phyloP scores from a whole-genome alignment of 164 flowering plant species.

The Nelumbo lutea region DNA sequence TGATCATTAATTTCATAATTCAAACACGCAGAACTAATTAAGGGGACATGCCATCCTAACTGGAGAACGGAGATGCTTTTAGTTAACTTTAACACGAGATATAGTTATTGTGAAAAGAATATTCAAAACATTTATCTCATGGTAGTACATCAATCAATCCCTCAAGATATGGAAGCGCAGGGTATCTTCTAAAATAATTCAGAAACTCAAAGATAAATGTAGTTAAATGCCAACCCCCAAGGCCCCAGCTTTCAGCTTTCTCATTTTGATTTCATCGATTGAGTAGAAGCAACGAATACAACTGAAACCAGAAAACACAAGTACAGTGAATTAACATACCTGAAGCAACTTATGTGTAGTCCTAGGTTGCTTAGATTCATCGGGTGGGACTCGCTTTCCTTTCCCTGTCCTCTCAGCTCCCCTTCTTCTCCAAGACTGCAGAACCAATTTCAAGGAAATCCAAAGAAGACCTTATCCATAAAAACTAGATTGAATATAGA shows the following conservation, averaged over 20 bases:
- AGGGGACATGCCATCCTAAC: no score
- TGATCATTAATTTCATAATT: background rate
- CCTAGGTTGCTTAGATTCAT: slow-evolving; percentile 44
- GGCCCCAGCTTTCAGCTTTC: background rate
- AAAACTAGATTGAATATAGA: background rate
- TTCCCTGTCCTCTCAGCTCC: slow-evolving; percentile 32
- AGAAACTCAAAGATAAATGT: no score
- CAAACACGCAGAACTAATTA: background rate
- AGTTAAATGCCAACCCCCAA: no score
- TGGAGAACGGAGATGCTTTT: no score
- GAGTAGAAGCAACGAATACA: background rate
- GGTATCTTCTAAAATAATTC: no score
- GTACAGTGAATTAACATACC: slow-evolving; percentile 28
- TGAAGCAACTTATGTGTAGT: slow-evolving; percentile 81
- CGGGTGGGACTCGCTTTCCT: slow-evolving; percentile 17
- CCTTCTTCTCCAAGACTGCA: slow-evolving; percentile 46
- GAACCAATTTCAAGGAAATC: slow-evolving; percentile 3
- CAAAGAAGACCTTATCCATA: background rate
- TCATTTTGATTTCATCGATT: background rate
- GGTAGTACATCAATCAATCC: no score
- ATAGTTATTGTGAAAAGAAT: no score
- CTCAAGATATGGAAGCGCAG: no score
- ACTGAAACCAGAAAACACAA: background rate
- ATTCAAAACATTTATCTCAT: no score
- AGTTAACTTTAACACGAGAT: no score